Evolutionary conservation across 805 yeast species (phyloP), one percentile per base, ranked within the genome.

Genomic region (Candida arabinofermentans): DNA sequence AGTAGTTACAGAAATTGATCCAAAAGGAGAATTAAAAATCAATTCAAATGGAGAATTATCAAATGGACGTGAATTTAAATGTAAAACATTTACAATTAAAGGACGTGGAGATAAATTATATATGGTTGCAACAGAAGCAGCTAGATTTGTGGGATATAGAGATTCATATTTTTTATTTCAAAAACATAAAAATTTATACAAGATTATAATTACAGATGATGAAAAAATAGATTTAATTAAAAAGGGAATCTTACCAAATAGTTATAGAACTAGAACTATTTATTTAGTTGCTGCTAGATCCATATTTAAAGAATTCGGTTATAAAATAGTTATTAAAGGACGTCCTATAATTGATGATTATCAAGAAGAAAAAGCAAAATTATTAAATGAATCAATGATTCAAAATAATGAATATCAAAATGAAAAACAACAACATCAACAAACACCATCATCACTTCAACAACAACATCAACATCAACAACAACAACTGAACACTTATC

Each of bases 91-190:
- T 62, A 81, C 80, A 5, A 69, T 84, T 8, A 58, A 68, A 32
- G 81, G 79, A 4, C 70, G 78, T 41, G 96, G 96, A 8, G 77
- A 79, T 17, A 72, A 81, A 49, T 70, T 81, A 43, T 93, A 79
- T 62, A 90, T 91, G 96, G 76, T 93, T 36, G 83, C 96, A 2
- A 90, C 98, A 0, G 99, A 93, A 58, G 96, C 96, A 2, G 97
- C 99, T 1, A 76, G 98, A 52, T 80, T 91, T 55, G 88, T 91
- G 47, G 98, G 97, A 3, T 86, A 89, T 66, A 75, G 96, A 52
- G 97, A 91, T 59, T 86, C 96, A 2, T 89, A 91, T 56, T 69
- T 89, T 40, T 71, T 91, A 45, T 89, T 91, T 66, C 95, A 90
- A 58, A 85, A 89, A 37, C 96, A 91, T 65, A 75, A 80, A 38